phyloP scores from a whole-genome alignment of 2,329 filamentous ascomycete species.

The Calonectria ilicicola region DNA sequence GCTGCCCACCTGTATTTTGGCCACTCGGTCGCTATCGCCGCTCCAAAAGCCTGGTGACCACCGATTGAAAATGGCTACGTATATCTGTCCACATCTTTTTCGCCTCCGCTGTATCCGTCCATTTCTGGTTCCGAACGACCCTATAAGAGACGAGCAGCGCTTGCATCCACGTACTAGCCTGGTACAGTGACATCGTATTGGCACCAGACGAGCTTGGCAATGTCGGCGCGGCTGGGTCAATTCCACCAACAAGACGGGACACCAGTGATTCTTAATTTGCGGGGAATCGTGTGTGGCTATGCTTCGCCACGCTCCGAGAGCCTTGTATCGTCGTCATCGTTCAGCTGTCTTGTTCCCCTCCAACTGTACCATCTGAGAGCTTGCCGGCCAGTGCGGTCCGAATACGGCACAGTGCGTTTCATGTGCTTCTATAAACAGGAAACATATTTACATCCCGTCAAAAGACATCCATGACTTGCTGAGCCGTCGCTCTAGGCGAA shows the following conservation, averaged over 20 bases:
- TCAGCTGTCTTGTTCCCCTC: conserved; percentile 11
- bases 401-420: not conserved
- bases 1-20: not conserved
- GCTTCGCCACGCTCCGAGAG: conserved; percentile 39
- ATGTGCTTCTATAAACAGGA: conserved; percentile 14
- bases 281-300: conserved; percentile 37
- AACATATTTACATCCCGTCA: conserved; percentile 3
- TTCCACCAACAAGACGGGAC: conserved; percentile 6
- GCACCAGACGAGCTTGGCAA: not conserved
- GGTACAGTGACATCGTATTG: conserved; percentile 2
- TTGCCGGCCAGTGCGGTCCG: not conserved
- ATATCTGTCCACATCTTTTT: not conserved
- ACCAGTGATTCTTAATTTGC: conserved; percentile 6
- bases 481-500: not conserved
- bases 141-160: not conserved
- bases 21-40: not conserved
- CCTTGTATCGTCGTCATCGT: conserved; percentile 32
- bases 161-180: not conserved
- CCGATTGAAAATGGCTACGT: not conserved
- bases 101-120: not conserved
- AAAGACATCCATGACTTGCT: not conserved
- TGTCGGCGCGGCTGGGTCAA: not conserved
- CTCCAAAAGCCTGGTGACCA: conserved; percentile 3
- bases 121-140: not conserved
- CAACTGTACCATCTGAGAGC: not conserved